These are phyloP conservation scores for Raffaelea albimanens DNA, from an alignment of 2,329 filamentous ascomycete genomes.

Conservation along the genomic window DNA sequence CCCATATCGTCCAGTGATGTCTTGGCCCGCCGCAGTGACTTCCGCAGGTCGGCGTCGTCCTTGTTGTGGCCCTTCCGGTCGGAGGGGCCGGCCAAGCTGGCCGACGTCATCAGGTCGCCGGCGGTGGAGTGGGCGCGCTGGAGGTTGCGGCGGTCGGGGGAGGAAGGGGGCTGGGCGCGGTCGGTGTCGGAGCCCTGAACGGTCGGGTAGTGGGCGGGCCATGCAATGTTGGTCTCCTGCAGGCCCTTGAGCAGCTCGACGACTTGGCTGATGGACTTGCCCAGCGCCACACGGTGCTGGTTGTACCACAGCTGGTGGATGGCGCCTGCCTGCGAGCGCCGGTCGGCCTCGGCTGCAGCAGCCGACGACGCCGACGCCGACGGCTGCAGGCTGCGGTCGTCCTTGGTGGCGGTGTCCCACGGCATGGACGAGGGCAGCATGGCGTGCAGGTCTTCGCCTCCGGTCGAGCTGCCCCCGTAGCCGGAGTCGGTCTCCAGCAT, in stretches of 20 bases:
- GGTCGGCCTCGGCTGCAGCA: slow-evolving; percentile 47
- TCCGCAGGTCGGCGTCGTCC: neutral
- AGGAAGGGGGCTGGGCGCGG: slow-evolving; percentile 30
- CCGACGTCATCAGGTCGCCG: slow-evolving; percentile 27
- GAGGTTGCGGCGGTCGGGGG: slow-evolving; percentile 48
- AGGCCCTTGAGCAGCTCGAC: slow-evolving; percentile 75
- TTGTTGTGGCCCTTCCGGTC: no score
- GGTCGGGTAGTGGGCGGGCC: slow-evolving; percentile 93
- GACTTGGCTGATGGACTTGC: slow-evolving; percentile 75
- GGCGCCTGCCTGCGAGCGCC: slow-evolving; percentile 64
- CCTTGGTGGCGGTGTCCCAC: slow-evolving; percentile 34
- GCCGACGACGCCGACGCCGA: neutral
- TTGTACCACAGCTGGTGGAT: slow-evolving; percentile 94
- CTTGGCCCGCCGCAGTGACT: slow-evolving; percentile 49
- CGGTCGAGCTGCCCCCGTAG: slow-evolving; percentile 72
- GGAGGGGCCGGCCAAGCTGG: slow-evolving; percentile 14
- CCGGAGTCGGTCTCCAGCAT: slow-evolving; percentile 84
- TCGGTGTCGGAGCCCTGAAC: slow-evolving; percentile 52
- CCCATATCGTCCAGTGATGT: slow-evolving; percentile 57
- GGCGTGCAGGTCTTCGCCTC: slow-evolving; percentile 36
- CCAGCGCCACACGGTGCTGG: slow-evolving; percentile 78
- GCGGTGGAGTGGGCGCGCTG: slow-evolving; percentile 54
- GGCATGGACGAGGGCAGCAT: slow-evolving; percentile 22
- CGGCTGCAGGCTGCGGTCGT: slow-evolving; percentile 34
- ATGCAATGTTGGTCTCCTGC: slow-evolving; percentile 78